A percentile compares a stretch with the other conserved stretches of the same genome.
Conservation (phyloP, 805 yeast species). For the Zygosaccharomyces lentus region DNA sequence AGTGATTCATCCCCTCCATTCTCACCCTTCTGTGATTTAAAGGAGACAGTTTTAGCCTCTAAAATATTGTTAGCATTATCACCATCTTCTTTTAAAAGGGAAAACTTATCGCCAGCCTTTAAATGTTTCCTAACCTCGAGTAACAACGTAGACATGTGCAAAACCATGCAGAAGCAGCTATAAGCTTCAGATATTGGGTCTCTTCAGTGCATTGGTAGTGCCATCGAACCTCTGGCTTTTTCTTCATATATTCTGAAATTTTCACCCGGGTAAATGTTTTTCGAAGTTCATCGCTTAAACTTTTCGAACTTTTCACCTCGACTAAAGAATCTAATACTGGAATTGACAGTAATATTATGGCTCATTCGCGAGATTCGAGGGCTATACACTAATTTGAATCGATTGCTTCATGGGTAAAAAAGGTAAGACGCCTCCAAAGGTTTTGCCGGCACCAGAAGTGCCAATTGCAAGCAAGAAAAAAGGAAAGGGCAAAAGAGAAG, state of each 20-base stretch:
- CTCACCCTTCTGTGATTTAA: conserved; percentile 22
- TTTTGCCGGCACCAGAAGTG: conserved; percentile 9
- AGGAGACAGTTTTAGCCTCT: conserved; percentile 32
- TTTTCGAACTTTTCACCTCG: background rate
- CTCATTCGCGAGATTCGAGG: background rate
- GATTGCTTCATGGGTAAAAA: conserved; percentile 23
- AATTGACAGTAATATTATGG: background rate
- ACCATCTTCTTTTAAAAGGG: conserved; percentile 19
- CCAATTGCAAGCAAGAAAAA: conserved; percentile 19
- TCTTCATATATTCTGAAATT: background rate
- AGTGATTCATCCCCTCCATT: conserved; percentile 32
- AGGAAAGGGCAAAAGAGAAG: conserved; percentile 21
- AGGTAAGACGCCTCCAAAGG: conserved; percentile 11
- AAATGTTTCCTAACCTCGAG: conserved; percentile 21
- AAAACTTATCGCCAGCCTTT: conserved; percentile 16
- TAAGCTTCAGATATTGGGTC: background rate
- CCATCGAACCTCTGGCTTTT: background rate
- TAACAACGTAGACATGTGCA: conserved; percentile 10
- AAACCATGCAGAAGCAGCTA: background rate
- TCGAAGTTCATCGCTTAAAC: conserved; percentile 1
- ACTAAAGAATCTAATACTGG: background rate
- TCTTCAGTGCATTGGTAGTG: background rate
- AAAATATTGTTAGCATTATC: conserved; percentile 36
- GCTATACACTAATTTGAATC: background rate
- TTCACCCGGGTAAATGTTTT: background rate